Conservation (phyloP, 306 rosid species). For the Pterocarpus santalinus region DNA sequence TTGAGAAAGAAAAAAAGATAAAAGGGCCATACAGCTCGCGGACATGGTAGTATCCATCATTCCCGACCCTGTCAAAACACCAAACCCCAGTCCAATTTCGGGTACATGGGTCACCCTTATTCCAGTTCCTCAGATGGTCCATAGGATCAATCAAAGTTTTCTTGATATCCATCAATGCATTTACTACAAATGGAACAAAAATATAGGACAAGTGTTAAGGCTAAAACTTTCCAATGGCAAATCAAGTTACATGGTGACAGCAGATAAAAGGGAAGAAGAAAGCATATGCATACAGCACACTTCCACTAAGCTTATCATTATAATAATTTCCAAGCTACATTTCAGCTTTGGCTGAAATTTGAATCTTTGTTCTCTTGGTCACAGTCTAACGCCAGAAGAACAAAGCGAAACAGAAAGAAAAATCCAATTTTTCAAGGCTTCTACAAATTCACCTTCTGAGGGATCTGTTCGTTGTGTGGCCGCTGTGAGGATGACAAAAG, state of each 20-base stretch:
- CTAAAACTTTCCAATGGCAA: slow-evolving; percentile 9
- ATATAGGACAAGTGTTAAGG: background rate
- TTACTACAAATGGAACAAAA: slow-evolving; percentile 60
- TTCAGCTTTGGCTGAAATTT: slow-evolving; percentile 19
- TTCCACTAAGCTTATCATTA: slow-evolving; percentile 5
- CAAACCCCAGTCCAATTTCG: slow-evolving; percentile 73
- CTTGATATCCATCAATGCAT: slow-evolving; percentile 68
- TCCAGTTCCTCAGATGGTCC: slow-evolving; percentile 63
- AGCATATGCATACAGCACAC: background rate
- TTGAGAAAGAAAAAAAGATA: background rate
- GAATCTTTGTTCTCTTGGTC: background rate
- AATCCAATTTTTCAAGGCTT: background rate
- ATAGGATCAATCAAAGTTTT: slow-evolving; percentile 67
- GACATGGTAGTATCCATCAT: slow-evolving; percentile 69
- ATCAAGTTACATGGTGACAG: slow-evolving; percentile 27
- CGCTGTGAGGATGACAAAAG: slow-evolving; percentile 47
- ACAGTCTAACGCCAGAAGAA: slow-evolving; percentile 25
- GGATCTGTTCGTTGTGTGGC: slow-evolving; percentile 63
- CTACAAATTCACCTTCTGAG: slow-evolving; percentile 69
- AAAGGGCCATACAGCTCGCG: slow-evolving; percentile 65
- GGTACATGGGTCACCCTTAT: slow-evolving; percentile 75
- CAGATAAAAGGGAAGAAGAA: background rate
- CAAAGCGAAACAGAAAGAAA: slow-evolving; percentile 30
- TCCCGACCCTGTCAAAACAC: slow-evolving; percentile 48
- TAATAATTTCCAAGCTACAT: slow-evolving; percentile 12